phyloP scores from a whole-genome alignment of 1,284 basidiomycete species.

The Cryptococcus sp. region DNA sequence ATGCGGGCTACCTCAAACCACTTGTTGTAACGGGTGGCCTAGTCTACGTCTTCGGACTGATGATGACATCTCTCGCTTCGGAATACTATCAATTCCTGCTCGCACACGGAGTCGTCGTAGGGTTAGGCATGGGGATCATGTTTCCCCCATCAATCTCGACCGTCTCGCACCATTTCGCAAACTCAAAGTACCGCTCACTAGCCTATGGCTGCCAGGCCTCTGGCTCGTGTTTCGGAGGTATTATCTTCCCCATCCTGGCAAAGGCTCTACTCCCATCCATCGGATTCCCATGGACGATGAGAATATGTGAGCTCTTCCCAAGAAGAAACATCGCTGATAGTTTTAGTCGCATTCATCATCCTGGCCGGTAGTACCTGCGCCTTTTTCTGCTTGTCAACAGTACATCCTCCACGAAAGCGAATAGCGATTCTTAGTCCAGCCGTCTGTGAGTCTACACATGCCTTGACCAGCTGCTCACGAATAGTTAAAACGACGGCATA shows the following conservation, averaged over 20 bases:
- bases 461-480: neutral
- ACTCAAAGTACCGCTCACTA: conserved; percentile 41
- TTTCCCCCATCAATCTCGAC: conserved; percentile 58
- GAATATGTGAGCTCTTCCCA: conserved; percentile 26
- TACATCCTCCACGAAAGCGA: conserved; percentile 37
- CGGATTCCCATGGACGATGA: conserved; percentile 51
- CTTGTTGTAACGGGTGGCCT: conserved; percentile 56
- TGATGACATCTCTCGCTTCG: conserved; percentile 61
- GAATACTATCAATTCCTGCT: conserved; percentile 59
- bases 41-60: conserved; percentile 58
- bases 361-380: conserved; percentile 19
- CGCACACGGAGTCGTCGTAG: conserved; percentile 31
- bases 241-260: conserved; percentile 57
- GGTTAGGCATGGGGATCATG: conserved; percentile 53
- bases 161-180: conserved; percentile 58
- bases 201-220: conserved; percentile 43
- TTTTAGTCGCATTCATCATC: conserved; percentile 38
- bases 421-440: conserved; percentile 37
- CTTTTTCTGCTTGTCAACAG: conserved; percentile 35
- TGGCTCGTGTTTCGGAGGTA: conserved; percentile 51
- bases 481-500: conserved; percentile 33
- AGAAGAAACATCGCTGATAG: neutral
- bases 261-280: conserved; percentile 56
- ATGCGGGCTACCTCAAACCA: conserved; percentile 60
- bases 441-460: conserved; percentile 22